Evolutionary conservation across 257 asterid genomes (phyloP), one percentile per base, ranked within the genome.

Genomic region (Voacanga thouarsii): DNA sequence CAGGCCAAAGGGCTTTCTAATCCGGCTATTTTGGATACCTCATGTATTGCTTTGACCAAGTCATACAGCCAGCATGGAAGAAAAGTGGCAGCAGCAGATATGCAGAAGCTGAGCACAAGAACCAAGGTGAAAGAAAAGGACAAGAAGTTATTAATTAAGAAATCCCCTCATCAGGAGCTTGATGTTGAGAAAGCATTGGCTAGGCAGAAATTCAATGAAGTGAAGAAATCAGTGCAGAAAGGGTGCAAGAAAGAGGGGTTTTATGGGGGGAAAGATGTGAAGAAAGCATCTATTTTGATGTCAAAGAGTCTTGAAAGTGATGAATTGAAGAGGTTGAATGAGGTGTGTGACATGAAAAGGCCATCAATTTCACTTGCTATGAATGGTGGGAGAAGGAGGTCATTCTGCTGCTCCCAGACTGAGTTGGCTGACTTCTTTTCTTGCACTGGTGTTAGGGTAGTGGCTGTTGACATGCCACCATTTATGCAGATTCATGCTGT

Each of bases 401-500:
- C 97, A 61, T 89, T 90, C 80, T 76, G 89, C 86, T 86, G 88
- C 82, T 87, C 97, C 30, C 89, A 88, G 50, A 78, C 79, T 71
- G 98, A 94, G 85, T 24, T 94, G 74, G 89, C 92, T 16, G 96
- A 91, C 51, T 91, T 94, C 89, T 82, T 94, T 33, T 84, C 90
- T 10, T 87, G 89, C 75, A 85, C 75, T 55, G 96, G 97, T 69
- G 99, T 90, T 55, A 94, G 87, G 79, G 89, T 92, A 74, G 96
- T 92, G 74, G 94, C 99, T 21, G 99, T 92, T 28, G 99, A 94
- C 80, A 94, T 94, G 99, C 95, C 97, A 4, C 96, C 99, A 6
- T 92, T 86, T 83, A 91, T 94, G 99, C 97, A 92, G 87, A 87
- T 92, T 83, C 99, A 94, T 80, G 99, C 94, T 67, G 97, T 94